Base-by-base conservation (phyloP, 331 rosid species). In the Malus hybrid region DNA sequence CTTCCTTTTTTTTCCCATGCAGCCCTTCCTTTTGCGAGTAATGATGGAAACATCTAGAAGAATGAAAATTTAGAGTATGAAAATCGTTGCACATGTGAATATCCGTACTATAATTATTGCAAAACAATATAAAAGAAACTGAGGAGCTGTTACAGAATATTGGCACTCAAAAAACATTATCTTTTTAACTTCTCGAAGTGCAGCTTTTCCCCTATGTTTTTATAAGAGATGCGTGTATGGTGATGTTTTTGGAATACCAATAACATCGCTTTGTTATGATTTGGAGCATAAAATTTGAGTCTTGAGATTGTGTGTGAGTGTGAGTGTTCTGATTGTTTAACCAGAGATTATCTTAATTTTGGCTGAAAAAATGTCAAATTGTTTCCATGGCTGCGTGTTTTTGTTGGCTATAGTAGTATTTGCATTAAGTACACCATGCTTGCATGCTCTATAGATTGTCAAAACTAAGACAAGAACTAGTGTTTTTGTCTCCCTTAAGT, bases 401-500 rank as follows among this genome's bases (percentile, higher is more conserved):
- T 71, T 68, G 5, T 28, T 74, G 44, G 67, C 76, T 57, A 44
- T 86, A 59, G 19, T 83, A 33, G 2, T 83, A 36, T 10, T 89
- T 28, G 81, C 63, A 52, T 31, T 78, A 54, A 70, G 64, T 74
- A 59, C 77, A 33, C 69, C 82, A 65, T 72, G 54, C 59, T 80
- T 81, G 22, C 15, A 69, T 67, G 83, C 75, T 50, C 52, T 70
- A 27, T 59, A 73, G 62, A 67, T 70, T 15, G 76, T 15, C 68
- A 60, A 56, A 31, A 44, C 16, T 34, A 85, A 79, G 83, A 27
- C 29, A 85, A 79, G 83, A 27, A 68, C 92, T 18, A 64, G 84
- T 3, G 84, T 82, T 28, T 85, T 74, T 67, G 28, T 78, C 2
- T 90, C 97, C 63, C 97, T 92, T 4, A 74, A 31, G 74, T 80